These are phyloP conservation scores for Auriculariales sp. DNA, from an alignment of 768 basidiomycete genomes.

Conservation along the genomic window DNA sequence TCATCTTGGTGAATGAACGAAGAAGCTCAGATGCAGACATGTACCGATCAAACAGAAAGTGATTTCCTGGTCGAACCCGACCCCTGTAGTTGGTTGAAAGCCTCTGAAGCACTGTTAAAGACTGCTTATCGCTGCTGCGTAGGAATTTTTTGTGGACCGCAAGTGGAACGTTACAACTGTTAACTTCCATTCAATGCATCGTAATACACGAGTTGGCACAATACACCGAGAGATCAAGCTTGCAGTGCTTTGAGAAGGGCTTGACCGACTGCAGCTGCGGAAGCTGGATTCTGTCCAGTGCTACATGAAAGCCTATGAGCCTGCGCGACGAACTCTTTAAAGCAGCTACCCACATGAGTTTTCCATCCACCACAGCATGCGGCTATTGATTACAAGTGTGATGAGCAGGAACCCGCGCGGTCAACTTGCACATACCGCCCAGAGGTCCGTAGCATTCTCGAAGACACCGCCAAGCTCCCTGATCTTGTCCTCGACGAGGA, in stretches of 20 bases:
- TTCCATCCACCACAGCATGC: constrained; percentile 7
- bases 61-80: too few species aligned
- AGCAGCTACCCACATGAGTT: constrained; percentile 4
- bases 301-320: constrained; percentile 28
- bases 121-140: constrained; percentile 12
- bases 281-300: constrained; percentile 21
- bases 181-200: too few species aligned
- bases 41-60: too few species aligned
- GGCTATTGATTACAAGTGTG: not conserved
- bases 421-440: constrained; percentile 12
- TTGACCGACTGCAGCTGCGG: constrained; percentile 13
- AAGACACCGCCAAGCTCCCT: constrained; percentile 21
- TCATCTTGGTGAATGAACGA: not conserved
- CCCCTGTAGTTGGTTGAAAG: too few species aligned
- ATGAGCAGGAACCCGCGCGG: not conserved
- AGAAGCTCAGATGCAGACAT: not conserved
- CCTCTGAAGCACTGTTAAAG: too few species aligned
- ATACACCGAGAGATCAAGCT: too few species aligned
- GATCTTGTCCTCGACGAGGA: constrained; percentile 10
- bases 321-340: constrained; percentile 17
- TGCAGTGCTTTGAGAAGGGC: not conserved
- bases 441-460: constrained; percentile 14
- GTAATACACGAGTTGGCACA: too few species aligned
- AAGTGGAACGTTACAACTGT: too few species aligned
- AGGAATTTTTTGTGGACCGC: too few species aligned